Evolutionary conservation across 1,284 basidiomycete genomes (phyloP).

Genomic region (Microbotryomycetes sp.): DNA sequence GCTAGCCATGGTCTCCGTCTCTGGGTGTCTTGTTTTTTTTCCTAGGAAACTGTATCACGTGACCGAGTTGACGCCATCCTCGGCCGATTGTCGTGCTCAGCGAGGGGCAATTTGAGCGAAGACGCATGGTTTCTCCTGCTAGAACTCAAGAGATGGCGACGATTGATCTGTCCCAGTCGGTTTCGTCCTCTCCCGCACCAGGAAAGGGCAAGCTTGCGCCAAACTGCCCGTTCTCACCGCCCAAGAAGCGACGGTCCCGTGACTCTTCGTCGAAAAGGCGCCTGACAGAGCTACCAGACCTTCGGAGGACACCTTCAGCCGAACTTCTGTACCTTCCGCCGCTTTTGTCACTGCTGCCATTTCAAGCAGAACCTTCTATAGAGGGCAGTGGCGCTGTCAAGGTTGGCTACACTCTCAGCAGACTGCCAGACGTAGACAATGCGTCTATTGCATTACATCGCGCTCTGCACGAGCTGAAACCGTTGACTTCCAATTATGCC

Average conservation of each 20-base stretch:
- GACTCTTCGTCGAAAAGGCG: not conserved
- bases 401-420: slow-evolving; percentile 58
- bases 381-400: slow-evolving; percentile 37
- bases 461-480: slow-evolving; percentile 68
- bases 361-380: slow-evolving; percentile 22
- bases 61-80: no score
- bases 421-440: slow-evolving; percentile 71
- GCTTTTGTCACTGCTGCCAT: slow-evolving; percentile 14
- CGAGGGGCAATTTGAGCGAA: no score
- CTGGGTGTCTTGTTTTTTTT: no score
- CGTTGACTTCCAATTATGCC: slow-evolving; percentile 56
- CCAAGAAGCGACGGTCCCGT: not conserved
- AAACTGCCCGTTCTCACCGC: not conserved
- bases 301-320: not conserved
- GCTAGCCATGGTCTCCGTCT: no score
- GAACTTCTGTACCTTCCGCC: slow-evolving; percentile 19
- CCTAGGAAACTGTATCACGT: no score
- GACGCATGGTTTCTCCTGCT: no score
- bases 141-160: no score
- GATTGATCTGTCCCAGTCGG: no score
- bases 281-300: not conserved
- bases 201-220: no score
- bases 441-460: slow-evolving; percentile 75
- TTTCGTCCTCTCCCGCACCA: no score
- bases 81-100: no score